These are phyloP conservation scores for Blastocystis sp. DNA, from an alignment of 352 stramenopile genomes.

Conservation along the genomic window DNA sequence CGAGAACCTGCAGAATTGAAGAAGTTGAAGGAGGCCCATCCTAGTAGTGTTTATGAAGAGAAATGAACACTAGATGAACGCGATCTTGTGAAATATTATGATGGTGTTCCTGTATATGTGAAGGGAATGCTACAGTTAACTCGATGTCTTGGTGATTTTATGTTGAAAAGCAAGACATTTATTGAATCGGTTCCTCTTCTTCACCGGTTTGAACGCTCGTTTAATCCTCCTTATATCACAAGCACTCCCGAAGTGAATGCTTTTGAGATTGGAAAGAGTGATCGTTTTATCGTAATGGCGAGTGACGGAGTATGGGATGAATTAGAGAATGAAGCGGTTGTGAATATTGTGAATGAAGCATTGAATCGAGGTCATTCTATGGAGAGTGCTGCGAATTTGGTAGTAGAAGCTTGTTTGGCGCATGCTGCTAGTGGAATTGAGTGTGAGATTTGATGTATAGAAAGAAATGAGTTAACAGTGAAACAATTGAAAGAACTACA, in stretches of 20 bases:
- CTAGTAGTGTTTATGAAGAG: not conserved
- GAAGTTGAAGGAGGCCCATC: conserved; percentile 33
- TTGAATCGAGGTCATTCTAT: conserved; percentile 1
- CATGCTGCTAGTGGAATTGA: conserved; percentile 18
- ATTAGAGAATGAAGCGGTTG: conserved; percentile 68
- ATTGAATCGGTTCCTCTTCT: conserved; percentile 69
- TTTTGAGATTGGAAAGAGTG: conserved; percentile 9
- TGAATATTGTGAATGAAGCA: conserved; percentile 29
- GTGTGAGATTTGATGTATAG: not conserved
- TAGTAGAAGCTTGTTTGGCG: conserved; percentile 15
- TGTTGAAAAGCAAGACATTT: conserved; percentile 68
- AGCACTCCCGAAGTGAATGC: conserved; percentile 26
- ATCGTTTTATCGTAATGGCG: conserved; percentile 70
- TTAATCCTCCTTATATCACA: conserved; percentile 65
- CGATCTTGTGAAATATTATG: conserved; percentile 70
- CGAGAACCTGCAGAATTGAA: conserved; percentile 56
- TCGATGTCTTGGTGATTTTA: conserved; percentile 38
- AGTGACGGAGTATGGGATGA: conserved; percentile 71
- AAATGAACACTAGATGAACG: conserved; percentile 15
- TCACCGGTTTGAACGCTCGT: conserved; percentile 64
- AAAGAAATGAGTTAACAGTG: conserved; percentile 31
- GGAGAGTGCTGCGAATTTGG: conserved; percentile 13
- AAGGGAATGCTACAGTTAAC: conserved; percentile 48
- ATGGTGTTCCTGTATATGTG: conserved; percentile 11
- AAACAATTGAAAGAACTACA: conserved; percentile 40